Percentiles rank a stretch among this genome's conserved stretches.
These are phyloP conservation scores for Gynochthodes officinalis DNA, from an alignment of 257 asterid species.

Conservation along the genomic window DNA sequence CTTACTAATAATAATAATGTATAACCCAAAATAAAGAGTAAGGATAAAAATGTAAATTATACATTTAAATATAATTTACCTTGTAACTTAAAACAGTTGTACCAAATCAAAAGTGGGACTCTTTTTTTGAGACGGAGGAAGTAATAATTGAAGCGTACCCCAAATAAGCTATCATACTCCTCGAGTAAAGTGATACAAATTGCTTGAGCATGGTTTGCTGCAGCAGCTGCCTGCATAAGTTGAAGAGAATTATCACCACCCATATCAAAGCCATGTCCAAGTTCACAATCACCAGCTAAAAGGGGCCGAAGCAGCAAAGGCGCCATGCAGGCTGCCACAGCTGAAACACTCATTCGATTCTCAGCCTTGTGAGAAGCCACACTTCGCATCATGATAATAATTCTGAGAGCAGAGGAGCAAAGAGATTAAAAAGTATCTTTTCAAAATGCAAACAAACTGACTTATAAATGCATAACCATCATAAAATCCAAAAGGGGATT, in stretches of 20 bases:
- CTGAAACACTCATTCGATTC: conserved; percentile 92
- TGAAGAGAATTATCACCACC: conserved; percentile 89
- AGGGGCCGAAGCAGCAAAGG: conserved; percentile 98
- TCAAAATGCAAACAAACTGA: conserved; percentile 5
- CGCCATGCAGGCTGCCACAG: conserved; percentile 99
- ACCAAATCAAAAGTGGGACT: no score
- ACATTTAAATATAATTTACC: no score
- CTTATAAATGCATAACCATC: conserved; percentile 4
- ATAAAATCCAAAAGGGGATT: background rate
- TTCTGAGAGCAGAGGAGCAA: conserved; percentile 49
- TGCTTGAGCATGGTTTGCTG: conserved; percentile 99
- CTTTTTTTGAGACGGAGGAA: no score
- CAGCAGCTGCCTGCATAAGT: conserved; percentile 99
- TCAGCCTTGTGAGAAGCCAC: conserved; percentile 77
- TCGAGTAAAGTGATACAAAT: conserved; percentile 87
- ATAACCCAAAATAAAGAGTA: no score
- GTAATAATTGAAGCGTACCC: conserved; percentile 52
- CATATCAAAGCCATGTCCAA: conserved; percentile 58
- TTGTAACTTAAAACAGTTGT: no score
- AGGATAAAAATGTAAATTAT: no score
- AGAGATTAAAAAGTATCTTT: conserved; percentile 6
- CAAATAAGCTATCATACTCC: conserved; percentile 79
- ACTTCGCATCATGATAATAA: conserved; percentile 82
- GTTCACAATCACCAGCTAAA: conserved; percentile 95
- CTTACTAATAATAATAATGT: no score